Conservation (phyloP, 2,329 filamentous ascomycete genomes). For the Neonectria faginata region DNA sequence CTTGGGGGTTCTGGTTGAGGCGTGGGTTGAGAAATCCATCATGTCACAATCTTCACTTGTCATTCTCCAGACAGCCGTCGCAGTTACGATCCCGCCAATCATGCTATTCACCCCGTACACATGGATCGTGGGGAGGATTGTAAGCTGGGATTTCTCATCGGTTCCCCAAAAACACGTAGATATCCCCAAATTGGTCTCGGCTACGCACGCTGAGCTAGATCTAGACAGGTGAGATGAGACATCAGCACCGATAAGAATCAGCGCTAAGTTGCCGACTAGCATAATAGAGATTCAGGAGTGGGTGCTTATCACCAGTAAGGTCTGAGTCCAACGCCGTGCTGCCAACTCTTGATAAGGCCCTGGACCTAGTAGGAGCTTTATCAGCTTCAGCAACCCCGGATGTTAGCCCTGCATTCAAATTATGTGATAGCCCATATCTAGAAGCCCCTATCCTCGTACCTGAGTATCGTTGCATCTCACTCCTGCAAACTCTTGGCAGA, state of each 20-base stretch:
- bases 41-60: background rate
- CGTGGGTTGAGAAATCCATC: background rate
- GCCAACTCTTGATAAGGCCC: constrained; percentile 21
- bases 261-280: background rate
- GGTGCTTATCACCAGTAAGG: constrained; percentile 11
- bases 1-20: constrained; percentile 8
- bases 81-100: background rate
- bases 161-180: background rate
- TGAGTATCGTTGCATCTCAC: background rate
- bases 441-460: constrained; percentile 3
- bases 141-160: background rate
- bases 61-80: background rate
- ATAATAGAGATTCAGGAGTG: constrained; percentile 9
- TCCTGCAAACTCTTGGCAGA: constrained; percentile 12
- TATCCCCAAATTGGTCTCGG: background rate
- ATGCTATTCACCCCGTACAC: background rate
- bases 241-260: constrained; percentile 14
- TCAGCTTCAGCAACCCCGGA: constrained; percentile 6
- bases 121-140: background rate
- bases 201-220: background rate
- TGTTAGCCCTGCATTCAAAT: constrained; percentile 14
- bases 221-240: background rate
- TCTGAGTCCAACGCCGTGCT: background rate
- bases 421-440: background rate
- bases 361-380: background rate